These are phyloP conservation scores for Chaetomiaceae sp. DNA, from an alignment of 2,329 filamentous ascomycete species.

Conservation along the genomic window DNA sequence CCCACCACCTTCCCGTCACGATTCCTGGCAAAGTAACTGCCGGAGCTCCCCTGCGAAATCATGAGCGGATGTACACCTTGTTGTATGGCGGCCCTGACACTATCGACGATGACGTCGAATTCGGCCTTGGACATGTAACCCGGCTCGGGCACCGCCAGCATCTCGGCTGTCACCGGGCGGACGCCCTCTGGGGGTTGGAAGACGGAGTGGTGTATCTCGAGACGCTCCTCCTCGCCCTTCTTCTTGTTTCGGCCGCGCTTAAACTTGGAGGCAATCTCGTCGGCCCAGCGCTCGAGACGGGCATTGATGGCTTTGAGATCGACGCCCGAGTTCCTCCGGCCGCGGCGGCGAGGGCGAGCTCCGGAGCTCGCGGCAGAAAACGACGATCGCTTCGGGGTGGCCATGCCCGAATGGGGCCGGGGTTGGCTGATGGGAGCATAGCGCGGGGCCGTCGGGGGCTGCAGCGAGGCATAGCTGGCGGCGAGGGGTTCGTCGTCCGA, in stretches of 20 bases:
- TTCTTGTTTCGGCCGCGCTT: constrained; percentile 77
- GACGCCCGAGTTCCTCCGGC: constrained; percentile 76
- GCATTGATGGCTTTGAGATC: constrained; percentile 99
- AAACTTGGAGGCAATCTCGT: constrained; percentile 96
- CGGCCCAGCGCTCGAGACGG: constrained; percentile 89
- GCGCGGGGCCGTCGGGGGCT: constrained; percentile 53
- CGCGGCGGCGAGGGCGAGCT: constrained; percentile 41
- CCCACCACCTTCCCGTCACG: constrained; percentile 89
- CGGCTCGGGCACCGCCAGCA: constrained; percentile 59
- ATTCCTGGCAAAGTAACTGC: constrained; percentile 95
- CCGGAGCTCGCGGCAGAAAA: constrained; percentile 11
- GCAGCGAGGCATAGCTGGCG: constrained; percentile 50
- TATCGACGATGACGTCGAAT: constrained; percentile 85
- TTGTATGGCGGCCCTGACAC: constrained; percentile 84
- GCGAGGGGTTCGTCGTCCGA: constrained; percentile 60
- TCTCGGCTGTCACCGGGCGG: constrained; percentile 71
- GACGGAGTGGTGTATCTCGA: constrained; percentile 96
- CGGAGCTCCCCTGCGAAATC: constrained; percentile 95
- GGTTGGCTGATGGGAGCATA: constrained; percentile 62
- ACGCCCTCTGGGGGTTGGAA: constrained; percentile 91
- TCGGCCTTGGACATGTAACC: constrained; percentile 70
- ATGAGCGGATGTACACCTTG: constrained; percentile 89
- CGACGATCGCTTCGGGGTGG: constrained; percentile 45
- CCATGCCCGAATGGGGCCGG: constrained; percentile 56
- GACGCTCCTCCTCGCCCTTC: constrained; percentile 68